Evolutionary conservation across 306 rosid genomes (phyloP).

Genomic region (Arachis stenosperma): DNA sequence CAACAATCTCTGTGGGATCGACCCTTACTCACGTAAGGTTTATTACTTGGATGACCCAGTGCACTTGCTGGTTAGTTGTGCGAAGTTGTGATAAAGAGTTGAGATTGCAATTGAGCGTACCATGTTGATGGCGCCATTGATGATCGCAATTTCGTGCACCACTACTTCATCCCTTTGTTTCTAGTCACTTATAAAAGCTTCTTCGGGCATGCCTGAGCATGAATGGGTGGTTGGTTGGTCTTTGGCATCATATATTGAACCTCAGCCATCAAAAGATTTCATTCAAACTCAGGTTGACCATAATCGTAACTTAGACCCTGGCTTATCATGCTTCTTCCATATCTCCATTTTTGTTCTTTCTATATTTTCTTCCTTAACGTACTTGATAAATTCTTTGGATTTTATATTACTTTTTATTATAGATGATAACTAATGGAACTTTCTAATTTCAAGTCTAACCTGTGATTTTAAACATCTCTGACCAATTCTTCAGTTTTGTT

Average conservation of each 20-base stretch:
- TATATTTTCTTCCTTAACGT: background rate
- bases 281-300: conserved; percentile 54
- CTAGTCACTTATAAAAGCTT: conserved; percentile 75
- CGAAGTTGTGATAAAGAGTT: no score
- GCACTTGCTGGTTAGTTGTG: no score
- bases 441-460: no score
- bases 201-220: conserved; percentile 62
- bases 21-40: no score
- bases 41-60: no score
- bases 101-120: no score
- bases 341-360: no score
- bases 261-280: conserved; percentile 46
- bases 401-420: background rate
- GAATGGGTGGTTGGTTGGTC: conserved; percentile 98
- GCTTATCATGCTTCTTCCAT: background rate
- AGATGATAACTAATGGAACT: background rate
- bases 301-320: background rate
- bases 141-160: no score
- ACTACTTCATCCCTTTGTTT: conserved; percentile 68
- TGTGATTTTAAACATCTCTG: no score
- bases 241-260: conserved; percentile 68
- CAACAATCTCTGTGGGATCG: no score
- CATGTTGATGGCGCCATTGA: no score
- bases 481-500: no score
- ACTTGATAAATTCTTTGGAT: background rate